Evolutionary conservation across 768 basidiomycete species (phyloP), one percentile per base, ranked within the genome.

Genomic region (Agrocybe chaxingu): DNA sequence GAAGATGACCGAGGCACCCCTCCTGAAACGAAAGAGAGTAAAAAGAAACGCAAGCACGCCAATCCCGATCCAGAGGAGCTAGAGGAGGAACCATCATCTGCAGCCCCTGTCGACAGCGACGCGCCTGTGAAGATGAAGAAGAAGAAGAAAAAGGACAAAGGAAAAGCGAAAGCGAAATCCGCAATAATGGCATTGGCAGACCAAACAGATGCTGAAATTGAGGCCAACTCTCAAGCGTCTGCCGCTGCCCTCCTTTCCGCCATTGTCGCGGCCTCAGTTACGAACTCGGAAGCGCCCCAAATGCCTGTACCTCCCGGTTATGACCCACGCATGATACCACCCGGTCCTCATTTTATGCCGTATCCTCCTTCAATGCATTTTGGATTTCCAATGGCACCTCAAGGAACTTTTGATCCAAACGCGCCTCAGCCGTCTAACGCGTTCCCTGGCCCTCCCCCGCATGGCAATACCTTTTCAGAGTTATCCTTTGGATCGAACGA

Each of bases 251-350:
- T 87, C 45, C 68, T 87, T 35, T 81, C 80, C 43, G 84, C 84
- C 0, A 79, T 87, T 10, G 81, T 84, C 16, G 82, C 82, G 31
- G 82, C 84, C 4, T 80, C 84, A 3, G 75, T 81, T n/a, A 76
- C 75, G 7, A 75, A 77, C 11, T 70, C 75, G 0, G 68, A 52
- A n/a, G 52, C 51, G 54, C 64, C 72, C 34, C 60, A 64, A 32
- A 53, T 54, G 38, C 54, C 57, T 62, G 40, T 70, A 61, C 44
- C 67, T 68, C 36, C 71, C 65, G 47, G 64, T 58, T 45, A 67
- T 58, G 51, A 70, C 66, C 54, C 60, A 30, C 59, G 60, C 29
- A 55, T 65, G 4, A 51, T 57, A 24, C 59, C 62, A 11, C 36
- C 60, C 11, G 52, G 42, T 8, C 60, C 65, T 52, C 47, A 70